Base-by-base conservation (phyloP, 495 filamentous ascomycete genomes). In the Neurospora sp. region DNA sequence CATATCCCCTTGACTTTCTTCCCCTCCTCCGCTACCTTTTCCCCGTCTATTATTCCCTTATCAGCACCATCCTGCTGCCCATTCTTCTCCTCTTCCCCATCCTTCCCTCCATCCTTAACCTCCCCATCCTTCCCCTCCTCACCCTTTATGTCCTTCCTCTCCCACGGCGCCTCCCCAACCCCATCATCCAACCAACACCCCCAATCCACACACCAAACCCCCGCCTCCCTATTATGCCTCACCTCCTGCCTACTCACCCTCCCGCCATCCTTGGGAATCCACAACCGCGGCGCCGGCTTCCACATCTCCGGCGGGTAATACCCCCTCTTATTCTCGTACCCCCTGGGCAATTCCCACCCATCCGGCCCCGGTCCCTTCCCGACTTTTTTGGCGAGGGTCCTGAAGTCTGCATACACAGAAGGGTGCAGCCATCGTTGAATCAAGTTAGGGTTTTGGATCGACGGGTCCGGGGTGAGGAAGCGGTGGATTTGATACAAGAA, bases 241-340 rank as follows among this genome's bases (percentile, higher is more conserved):
- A 92, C 81, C 78, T 93, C 92, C 75, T 90, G 86, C 39, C 80
- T 79, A 73, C 87, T 89, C 23, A 93, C 88, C 3, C 90, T 88
- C 76, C 87, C 89, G 3, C 87, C 82, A 79, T 94, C 92, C 23
- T 84, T 83, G 0, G 91, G 90, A 6, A 94, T 88, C 92, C 92
- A 94, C 9, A 94, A 81, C 54, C 84, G 82, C 7, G 91, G 90
- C 0, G 88, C 84, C 0, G 82, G 82, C 12, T 83, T 80, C 71
- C 86, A 89, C 75, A 94, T 86, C 48, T 90, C 90, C 0, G 92
- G 92, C 75, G 93, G 87, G 71, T 86, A 86, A 77, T 91, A 94
- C 1, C 90, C 90, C 12, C 86, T 84, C 38, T 81, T 66, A 18
- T 31, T 78, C 16, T 85, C 78, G 44, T 91, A 85, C 42, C 90